Evolutionary conservation across 257 asterid species (phyloP).

Genomic region (Jaltomata sinuosa): DNA sequence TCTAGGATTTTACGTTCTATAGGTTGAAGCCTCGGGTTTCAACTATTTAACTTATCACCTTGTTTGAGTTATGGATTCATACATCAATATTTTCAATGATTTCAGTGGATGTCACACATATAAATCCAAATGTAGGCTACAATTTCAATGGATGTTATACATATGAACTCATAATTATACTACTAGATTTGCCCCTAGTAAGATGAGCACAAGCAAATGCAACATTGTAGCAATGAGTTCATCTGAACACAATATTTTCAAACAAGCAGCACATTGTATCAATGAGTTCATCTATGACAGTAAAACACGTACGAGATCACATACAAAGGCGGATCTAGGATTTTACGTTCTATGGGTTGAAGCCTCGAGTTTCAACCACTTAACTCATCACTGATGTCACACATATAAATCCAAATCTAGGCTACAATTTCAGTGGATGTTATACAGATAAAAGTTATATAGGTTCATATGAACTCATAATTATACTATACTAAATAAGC

Average conservation of each 20-base stretch:
- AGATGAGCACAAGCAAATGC: neutral
- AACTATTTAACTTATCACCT: neutral
- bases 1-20: neutral
- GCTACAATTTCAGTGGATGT: neutral
- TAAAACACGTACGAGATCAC: too few relatives aligned
- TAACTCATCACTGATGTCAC: neutral
- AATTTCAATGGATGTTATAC: neutral
- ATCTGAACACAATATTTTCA: too few relatives aligned
- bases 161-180: neutral
- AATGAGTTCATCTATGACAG: too few relatives aligned
- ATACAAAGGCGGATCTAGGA: fast-evolving
- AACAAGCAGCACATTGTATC: too few relatives aligned
- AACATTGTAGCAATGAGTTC: neutral
- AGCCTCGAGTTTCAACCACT: neutral
- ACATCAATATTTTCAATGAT: too few relatives aligned
- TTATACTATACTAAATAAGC: neutral
- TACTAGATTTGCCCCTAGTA: neutral
- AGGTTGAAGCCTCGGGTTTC: neutral
- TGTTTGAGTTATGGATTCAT: neutral
- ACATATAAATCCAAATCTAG: neutral
- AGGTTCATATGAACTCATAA: neutral
- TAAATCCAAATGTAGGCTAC: neutral
- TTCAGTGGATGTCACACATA: neutral
- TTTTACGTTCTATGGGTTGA: neutral
- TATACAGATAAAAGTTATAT: too few relatives aligned